Percentiles rank a stretch among this genome's conserved stretches.
phyloP scores from a whole-genome alignment of 345 rosid species.

The Corchorus olitorius region DNA sequence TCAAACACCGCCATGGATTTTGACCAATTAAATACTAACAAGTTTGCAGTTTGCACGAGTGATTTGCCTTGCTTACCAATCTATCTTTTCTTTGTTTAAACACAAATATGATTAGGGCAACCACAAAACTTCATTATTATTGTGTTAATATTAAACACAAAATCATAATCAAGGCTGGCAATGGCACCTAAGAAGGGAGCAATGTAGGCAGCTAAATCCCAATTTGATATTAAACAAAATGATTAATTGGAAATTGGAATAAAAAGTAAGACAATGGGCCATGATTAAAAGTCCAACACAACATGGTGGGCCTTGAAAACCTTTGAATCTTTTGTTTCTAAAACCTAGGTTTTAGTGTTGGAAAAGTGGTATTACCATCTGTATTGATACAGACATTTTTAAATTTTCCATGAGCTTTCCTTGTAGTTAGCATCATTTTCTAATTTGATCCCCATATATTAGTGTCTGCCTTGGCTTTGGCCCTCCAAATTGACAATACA shows the following conservation, averaged over 20 bases:
- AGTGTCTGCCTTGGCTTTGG: too few species aligned
- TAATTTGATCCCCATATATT: too few species aligned
- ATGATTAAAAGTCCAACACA: not conserved
- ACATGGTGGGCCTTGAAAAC: not conserved
- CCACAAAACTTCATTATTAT: not conserved
- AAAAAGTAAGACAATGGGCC: not conserved
- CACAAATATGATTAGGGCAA: constrained; percentile 23
- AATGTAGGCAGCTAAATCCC: too few species aligned
- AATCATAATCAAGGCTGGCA: too few species aligned
- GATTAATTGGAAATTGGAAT: too few species aligned
- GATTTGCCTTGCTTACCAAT: constrained; percentile 33
- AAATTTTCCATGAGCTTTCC: not conserved
- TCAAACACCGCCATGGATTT: constrained; percentile 12
- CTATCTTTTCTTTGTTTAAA: constrained; percentile 42
- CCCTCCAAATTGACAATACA: too few species aligned
- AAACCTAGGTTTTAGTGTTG: not conserved
- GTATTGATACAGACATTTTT: too few species aligned
- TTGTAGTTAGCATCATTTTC: not conserved
- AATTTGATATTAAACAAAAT: too few species aligned
- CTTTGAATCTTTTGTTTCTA: not conserved
- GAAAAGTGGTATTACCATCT: not conserved
- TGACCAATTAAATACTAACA: constrained; percentile 17
- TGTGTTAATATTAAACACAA: too few species aligned
- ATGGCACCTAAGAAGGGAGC: too few species aligned
- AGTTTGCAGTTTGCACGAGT: constrained; percentile 28